These are phyloP conservation scores for Verticillium zaregamsianum DNA, from an alignment of 2,329 filamentous ascomycete species.

Conservation along the genomic window DNA sequence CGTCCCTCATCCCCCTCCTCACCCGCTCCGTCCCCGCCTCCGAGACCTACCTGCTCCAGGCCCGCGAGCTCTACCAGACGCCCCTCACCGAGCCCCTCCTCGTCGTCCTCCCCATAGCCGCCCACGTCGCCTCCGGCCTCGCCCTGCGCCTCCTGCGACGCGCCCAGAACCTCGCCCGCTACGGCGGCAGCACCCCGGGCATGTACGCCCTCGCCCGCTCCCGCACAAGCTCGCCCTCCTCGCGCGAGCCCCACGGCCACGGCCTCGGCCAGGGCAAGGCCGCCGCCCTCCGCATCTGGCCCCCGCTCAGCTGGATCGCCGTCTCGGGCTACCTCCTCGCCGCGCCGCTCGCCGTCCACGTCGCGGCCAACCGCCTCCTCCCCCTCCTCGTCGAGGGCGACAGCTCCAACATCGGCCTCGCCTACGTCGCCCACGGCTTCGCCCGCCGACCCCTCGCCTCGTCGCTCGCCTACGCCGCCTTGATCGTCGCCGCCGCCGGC, in stretches of 20 bases:
- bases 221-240: conserved; percentile 24
- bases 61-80: conserved; percentile 88
- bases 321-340: conserved; percentile 68
- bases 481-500: conserved; percentile 64
- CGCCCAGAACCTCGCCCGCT: conserved; percentile 65
- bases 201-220: conserved; percentile 36
- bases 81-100: conserved; percentile 74
- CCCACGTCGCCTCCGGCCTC: conserved; percentile 74
- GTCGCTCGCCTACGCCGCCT: conserved; percentile 63
- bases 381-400: conserved; percentile 77
- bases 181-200: conserved; percentile 64
- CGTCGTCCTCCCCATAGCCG: conserved; percentile 67
- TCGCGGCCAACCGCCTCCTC: conserved; percentile 69
- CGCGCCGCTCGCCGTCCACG: conserved; percentile 65
- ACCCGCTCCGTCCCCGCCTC: conserved; percentile 69
- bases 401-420: conserved; percentile 78
- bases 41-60: conserved; percentile 85
- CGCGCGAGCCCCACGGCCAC: conserved; percentile 10
- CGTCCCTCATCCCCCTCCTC: conserved; percentile 72
- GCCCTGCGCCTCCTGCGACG: conserved; percentile 72
- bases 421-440: conserved; percentile 83
- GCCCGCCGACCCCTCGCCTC: conserved; percentile 63
- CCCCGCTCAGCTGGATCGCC: conserved; percentile 64
- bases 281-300: conserved; percentile 52
- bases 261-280: not conserved